Percentiles rank a stretch among this genome's conserved stretches.
These are phyloP conservation scores for Bipolaris gigantea DNA, from an alignment of 2,329 filamentous ascomycete species.

Conservation along the genomic window DNA sequence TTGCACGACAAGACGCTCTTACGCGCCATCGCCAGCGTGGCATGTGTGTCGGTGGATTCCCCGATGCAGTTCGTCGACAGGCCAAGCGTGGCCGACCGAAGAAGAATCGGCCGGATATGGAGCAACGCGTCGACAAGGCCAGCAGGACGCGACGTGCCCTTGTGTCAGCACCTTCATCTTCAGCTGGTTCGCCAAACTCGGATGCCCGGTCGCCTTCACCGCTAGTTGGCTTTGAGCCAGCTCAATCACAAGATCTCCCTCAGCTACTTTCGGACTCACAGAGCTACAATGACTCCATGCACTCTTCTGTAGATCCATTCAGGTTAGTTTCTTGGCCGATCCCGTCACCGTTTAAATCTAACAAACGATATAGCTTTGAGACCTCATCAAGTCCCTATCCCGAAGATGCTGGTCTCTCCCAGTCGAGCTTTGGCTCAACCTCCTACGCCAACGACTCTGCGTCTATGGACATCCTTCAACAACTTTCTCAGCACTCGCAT, in stretches of 20 bases:
- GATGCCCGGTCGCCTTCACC: conserved; percentile 35
- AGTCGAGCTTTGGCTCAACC: conserved; percentile 34
- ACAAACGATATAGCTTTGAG: conserved; percentile 33
- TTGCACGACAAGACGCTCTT: conserved; percentile 91
- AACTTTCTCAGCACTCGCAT: conserved; percentile 40
- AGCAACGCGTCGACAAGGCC: conserved; percentile 60
- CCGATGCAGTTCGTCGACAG: conserved; percentile 70
- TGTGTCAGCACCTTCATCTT: conserved; percentile 40
- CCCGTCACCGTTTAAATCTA: conserved; percentile 11
- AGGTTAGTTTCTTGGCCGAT: conserved; percentile 14
- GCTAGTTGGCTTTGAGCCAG: conserved; percentile 28
- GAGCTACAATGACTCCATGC: conserved; percentile 36
- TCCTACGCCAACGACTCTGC: conserved; percentile 35
- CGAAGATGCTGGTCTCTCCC: conserved; percentile 23
- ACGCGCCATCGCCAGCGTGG: conserved; percentile 92
- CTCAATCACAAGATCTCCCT: conserved; percentile 25
- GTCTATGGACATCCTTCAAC: conserved; percentile 41
- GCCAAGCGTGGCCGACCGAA: conserved; percentile 68
- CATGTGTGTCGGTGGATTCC: conserved; percentile 94
- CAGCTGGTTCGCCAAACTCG: conserved; percentile 39
- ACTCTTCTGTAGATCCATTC: conserved; percentile 37
- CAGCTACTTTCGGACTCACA: conserved; percentile 25
- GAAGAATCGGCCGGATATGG: conserved; percentile 63
- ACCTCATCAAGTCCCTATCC: conserved; percentile 34
- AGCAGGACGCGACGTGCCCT: conserved; percentile 52